phyloP scores from a whole-genome alignment of 441 rosid genomes.

The Macaranga tanarius region DNA sequence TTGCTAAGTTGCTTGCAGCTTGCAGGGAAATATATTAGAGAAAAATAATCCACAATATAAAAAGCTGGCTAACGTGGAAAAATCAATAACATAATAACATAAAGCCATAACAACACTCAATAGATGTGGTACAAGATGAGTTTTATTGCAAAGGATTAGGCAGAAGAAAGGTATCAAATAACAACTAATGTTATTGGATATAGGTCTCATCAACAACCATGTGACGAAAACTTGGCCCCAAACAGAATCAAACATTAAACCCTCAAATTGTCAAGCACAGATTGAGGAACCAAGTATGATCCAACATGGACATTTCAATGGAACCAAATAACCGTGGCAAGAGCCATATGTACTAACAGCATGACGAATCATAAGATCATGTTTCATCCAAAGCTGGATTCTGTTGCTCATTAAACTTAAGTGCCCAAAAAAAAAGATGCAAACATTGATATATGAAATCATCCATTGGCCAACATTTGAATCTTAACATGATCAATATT shows the following conservation, averaged over 20 bases:
- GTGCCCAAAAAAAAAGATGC: background rate
- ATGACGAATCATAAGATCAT: background rate
- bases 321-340: background rate
- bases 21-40: background rate
- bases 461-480: background rate
- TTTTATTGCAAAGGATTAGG: background rate
- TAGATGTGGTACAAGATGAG: background rate
- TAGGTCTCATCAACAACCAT: slow-evolving; percentile 1
- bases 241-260: background rate
- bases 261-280: background rate
- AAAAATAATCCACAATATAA: background rate
- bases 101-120: background rate
- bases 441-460: slow-evolving; percentile 1
- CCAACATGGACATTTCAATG: background rate
- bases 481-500: background rate
- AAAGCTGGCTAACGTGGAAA: background rate
- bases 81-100: background rate
- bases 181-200: background rate
- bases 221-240: background rate
- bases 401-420: background rate
- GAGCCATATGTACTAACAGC: background rate
- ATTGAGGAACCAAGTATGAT: background rate
- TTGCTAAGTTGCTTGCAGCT: slow-evolving; percentile 8
- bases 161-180: too few relatives aligned
- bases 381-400: background rate